Base-by-base conservation (phyloP, 495 filamentous ascomycete genomes). In the Neurospora hispaniola region DNA sequence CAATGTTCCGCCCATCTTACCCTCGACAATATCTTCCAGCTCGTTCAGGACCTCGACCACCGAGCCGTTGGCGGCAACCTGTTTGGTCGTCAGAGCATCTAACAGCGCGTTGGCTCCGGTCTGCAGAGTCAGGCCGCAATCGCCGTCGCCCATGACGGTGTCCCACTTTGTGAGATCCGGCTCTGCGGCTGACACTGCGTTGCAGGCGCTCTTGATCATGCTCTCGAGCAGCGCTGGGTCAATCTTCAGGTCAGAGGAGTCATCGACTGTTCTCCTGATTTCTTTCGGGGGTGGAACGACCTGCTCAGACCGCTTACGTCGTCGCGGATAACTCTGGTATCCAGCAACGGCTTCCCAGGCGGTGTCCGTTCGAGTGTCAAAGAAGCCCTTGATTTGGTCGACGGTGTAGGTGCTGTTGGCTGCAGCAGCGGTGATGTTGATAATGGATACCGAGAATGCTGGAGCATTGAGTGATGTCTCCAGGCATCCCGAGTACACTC, bases 391-490 rank as follows among this genome's bases (percentile, higher is more conserved):
- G 77, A 90, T 81, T 42, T 89, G 82, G 0, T 84, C 78, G 1
- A 82, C 75, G 6, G 83, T 83, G 72, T 85, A 84, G 9, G 72
- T 4, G 71, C 74, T 76, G 71, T 80, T 82, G 73, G 84, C 78
- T 35, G 80, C 80, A 69, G 78, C 79, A 20, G 83, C 84, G 23
- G 88, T 86, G 69, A 88, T 76, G 76, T 90, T 90, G 70, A 87
- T 80, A 42, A 90, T 79, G 0, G 87, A 88, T 6, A 89, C 87
- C 1, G 86, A 88, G 73, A 89, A 90, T 7, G 87, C 88, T 3
- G 88, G 87, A 5, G 87, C 88, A 75, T 90, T 90, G 71, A 90
- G 84, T 8, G 88, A 89, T 0, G 87, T 88, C 78, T 90, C 88
- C 66, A 90, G 78, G 71, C 85, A 84, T 3, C 85, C 86, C 69